Conservation (phyloP, 2,329 filamentous ascomycete genomes). For the Gnomoniopsis sp. region DNA sequence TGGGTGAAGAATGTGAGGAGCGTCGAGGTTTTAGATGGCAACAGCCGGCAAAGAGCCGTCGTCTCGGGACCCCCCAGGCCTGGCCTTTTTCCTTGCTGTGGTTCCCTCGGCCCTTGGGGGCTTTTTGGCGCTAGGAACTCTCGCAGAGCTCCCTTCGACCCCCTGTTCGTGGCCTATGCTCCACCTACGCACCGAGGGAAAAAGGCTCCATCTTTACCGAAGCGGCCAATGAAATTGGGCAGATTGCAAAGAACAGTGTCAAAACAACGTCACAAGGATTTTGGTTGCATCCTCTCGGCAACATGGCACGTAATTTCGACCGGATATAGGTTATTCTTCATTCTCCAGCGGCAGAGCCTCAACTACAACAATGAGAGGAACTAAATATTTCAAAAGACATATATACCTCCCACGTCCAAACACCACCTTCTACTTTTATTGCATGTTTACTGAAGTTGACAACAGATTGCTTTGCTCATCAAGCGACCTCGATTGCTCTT, state of each 20-base stretch:
- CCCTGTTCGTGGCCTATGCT: constrained; percentile 12
- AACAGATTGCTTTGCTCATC: not conserved
- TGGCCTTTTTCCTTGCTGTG: constrained; percentile 7
- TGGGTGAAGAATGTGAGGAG: constrained; percentile 12
- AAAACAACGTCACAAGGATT: constrained; percentile 15
- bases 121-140: not conserved
- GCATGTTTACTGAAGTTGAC: not conserved
- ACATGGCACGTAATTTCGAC: constrained; percentile 16
- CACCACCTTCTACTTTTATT: not conserved
- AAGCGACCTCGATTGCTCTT: too few species aligned
- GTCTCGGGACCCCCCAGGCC: constrained; percentile 1
- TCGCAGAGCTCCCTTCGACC: constrained; percentile 4
- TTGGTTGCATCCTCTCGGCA: constrained; percentile 3
- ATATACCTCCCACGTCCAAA: not conserved
- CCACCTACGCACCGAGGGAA: not conserved
- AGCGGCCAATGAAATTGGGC: constrained; percentile 8
- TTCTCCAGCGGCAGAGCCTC: not conserved
- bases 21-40: constrained; percentile 19
- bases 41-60: constrained; percentile 10
- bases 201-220: constrained; percentile 7
- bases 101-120: not conserved
- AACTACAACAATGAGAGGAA: not conserved
- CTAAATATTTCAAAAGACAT: not conserved
- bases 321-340: constrained; percentile 6
- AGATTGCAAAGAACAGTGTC: constrained; percentile 17